Evolutionary conservation across 2,329 filamentous ascomycete genomes (phyloP).

Genomic region (Xylariaceae sp.): DNA sequence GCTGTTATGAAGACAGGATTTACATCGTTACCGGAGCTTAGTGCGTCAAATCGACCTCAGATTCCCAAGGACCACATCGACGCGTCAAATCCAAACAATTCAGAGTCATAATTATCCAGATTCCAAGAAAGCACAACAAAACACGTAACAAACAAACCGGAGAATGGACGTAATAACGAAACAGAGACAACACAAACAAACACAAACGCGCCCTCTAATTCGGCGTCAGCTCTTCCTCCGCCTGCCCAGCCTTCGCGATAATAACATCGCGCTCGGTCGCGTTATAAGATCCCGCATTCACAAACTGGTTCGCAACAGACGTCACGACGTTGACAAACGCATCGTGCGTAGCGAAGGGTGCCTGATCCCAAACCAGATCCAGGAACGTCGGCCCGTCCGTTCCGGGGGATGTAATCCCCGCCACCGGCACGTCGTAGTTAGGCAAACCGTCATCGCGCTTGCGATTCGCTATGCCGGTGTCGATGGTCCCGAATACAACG

Average conservation of each 20-base stretch:
- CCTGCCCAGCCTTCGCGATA: constrained; percentile 23
- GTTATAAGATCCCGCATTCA: constrained; percentile 26
- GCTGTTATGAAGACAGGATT: no score
- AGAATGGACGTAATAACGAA: no score
- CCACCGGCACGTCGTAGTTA: constrained; percentile 31
- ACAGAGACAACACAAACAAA: no score
- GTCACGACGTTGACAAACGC: constrained; percentile 27
- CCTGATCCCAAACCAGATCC: constrained; percentile 32
- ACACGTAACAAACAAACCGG: no score
- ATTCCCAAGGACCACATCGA: no score
- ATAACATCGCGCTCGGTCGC: constrained; percentile 26
- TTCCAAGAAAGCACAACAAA: no score
- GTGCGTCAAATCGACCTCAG: no score
- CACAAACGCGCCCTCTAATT: background rate
- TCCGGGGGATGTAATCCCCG: constrained; percentile 30
- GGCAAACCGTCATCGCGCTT: constrained; percentile 33
- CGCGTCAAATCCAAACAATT: no score
- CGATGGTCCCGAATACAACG: constrained; percentile 30
- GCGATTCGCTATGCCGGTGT: constrained; percentile 30
- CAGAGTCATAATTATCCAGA: no score
- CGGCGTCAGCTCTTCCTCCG: constrained; percentile 27
- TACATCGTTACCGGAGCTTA: no score
- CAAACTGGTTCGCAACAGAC: constrained; percentile 24
- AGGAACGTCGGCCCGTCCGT: constrained; percentile 34
- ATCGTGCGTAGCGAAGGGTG: constrained; percentile 30